phyloP scores from a whole-genome alignment of 2,329 filamentous ascomycete genomes.

The Cladosporium sp. region DNA sequence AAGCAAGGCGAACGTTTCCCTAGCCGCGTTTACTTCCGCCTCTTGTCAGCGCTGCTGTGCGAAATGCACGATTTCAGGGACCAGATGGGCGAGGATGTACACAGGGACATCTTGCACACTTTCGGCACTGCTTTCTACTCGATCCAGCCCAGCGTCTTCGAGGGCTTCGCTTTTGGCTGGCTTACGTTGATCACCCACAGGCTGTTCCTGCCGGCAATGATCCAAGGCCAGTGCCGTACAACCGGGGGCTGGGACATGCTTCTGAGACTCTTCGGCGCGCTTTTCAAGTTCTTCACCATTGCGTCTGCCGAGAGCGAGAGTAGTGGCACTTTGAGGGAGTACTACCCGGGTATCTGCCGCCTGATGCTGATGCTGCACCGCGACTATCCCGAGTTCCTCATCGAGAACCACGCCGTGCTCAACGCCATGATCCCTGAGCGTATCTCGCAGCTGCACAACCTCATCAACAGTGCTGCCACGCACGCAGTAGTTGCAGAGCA shows the following conservation, averaged over 20 bases:
- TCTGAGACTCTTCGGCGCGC: constrained; percentile 53
- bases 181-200: constrained; percentile 77
- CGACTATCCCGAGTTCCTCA: constrained; percentile 90
- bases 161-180: constrained; percentile 84
- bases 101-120: constrained; percentile 63
- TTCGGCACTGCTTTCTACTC: constrained; percentile 68
- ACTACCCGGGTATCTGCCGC: constrained; percentile 80
- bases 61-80: constrained; percentile 49
- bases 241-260: constrained; percentile 68
- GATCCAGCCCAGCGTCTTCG: constrained; percentile 72
- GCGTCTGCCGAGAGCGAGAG: constrained; percentile 73
- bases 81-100: constrained; percentile 22
- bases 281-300: constrained; percentile 57
- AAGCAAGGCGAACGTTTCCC: constrained; percentile 78
- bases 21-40: constrained; percentile 83
- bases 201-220: constrained; percentile 73
- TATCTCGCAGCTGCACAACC: constrained; percentile 82
- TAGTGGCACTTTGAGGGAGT: constrained; percentile 74
- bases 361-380: constrained; percentile 83
- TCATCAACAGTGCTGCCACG: constrained; percentile 78
- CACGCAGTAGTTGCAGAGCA: constrained; percentile 62
- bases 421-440: constrained; percentile 77
- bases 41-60: constrained; percentile 80
- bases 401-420: constrained; percentile 78
- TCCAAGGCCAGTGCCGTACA: constrained; percentile 44